Base-by-base conservation (phyloP, 2,329 filamentous ascomycete species). In the Kalmusia sp. region DNA sequence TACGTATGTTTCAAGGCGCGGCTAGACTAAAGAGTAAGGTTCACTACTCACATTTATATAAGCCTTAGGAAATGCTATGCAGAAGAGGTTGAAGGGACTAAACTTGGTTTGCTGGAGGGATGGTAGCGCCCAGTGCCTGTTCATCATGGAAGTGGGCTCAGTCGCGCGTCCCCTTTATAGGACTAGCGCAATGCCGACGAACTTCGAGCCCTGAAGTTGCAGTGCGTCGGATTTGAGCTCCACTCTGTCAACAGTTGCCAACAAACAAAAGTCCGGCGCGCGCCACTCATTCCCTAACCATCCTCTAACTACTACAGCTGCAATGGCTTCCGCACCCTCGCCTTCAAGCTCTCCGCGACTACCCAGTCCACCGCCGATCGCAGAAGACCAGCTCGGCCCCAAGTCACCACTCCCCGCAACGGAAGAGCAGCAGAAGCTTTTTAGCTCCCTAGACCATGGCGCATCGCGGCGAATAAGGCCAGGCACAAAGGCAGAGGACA, bases 281-380 rank as follows among this genome's bases (percentile, higher is more conserved):
- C 41, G 41, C 28, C 25, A 34, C 28, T 24, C 43, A 25, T 21
- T 34, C 30, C 14, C n/a, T 21, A 30, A 2, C 30, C 19, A 11
- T 14, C 11, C 43, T 34, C 21, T 15, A 33, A 21, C 21, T 27
- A 3, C 30, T 25, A 14, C 47, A 37, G 48, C 47, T 35, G 38
- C 45, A 46, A 72, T 72, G 69, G 56, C 66, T 25, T 65, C 69
- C 58, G 77, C 81, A 27, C 61, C 69, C 30, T 79, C 77, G 11
- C 78, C 78, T 4, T 88, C 91, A 58, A 93, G 86, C 76, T 97
- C 93, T 41, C 93, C 95, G 59, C 90, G 95, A 71, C 87, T 99
- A 46, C 95, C 95, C 54, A 97, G 92, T 76, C 95, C 95, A 55
- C 95, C 95, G 53, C 95, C 95, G 28, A 88, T 96, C 52, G 92